A percentile compares a stretch with the other conserved stretches of the same genome.
Evolutionary conservation across 768 basidiomycete species (phyloP).

Genomic region (Sarcodon sp.): DNA sequence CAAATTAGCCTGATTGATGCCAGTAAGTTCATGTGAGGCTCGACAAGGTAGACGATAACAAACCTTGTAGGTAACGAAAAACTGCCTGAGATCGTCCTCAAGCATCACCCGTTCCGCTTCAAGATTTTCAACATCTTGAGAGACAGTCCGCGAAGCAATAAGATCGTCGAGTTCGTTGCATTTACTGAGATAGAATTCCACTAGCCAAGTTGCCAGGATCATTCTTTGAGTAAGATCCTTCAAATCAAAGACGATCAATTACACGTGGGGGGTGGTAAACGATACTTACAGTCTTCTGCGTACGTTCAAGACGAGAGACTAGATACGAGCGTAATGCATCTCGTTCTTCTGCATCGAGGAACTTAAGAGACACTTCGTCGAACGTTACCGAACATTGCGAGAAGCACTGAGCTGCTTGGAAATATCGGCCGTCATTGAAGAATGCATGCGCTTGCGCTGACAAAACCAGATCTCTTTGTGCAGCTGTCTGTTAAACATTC

Average conservation of each 20-base stretch:
- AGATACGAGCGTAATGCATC: slow-evolving; percentile 88
- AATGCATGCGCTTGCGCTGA: slow-evolving; percentile 72
- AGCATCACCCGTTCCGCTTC: slow-evolving; percentile 67
- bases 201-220: slow-evolving; percentile 97
- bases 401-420: slow-evolving; percentile 87
- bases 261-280: too few relatives aligned
- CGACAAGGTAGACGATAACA: slow-evolving; percentile 4
- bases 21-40: background rate
- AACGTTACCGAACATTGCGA: slow-evolving; percentile 81
- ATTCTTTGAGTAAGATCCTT: slow-evolving; percentile 90
- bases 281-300: slow-evolving; percentile 60
- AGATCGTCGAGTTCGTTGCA: slow-evolving; percentile 94
- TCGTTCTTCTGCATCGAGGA: slow-evolving; percentile 79
- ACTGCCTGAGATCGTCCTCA: slow-evolving; percentile 88
- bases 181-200: slow-evolving; percentile 94
- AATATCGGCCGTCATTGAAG: slow-evolving; percentile 71
- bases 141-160: slow-evolving; percentile 73
- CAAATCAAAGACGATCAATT: background rate
- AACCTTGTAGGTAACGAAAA: slow-evolving; percentile 92
- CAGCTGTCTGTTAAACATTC: slow-evolving; percentile 45
- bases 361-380: slow-evolving; percentile 86
- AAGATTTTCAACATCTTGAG: slow-evolving; percentile 78
- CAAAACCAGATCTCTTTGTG: slow-evolving; percentile 77
- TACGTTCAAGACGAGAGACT: slow-evolving; percentile 74
- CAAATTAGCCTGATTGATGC: slow-evolving; percentile 52